Evolutionary conservation across 2,329 filamentous ascomycete genomes (phyloP).

Genomic region (Cylindrodendrum hubeiense): DNA sequence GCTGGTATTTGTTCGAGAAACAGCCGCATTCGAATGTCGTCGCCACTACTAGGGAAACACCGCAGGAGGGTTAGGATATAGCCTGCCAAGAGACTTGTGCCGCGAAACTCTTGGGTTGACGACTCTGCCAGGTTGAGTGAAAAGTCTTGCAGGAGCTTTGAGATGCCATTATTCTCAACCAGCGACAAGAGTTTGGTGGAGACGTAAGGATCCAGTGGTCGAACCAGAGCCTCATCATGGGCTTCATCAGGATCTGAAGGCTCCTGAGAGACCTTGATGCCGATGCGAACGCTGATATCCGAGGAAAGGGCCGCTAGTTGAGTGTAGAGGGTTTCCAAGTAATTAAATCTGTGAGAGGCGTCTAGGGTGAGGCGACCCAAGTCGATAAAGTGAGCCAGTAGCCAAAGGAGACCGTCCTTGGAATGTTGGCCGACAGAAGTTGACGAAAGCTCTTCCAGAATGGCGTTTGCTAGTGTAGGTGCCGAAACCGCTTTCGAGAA

Average conservation of each 20-base stretch:
- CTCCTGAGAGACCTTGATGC: constrained; percentile 30
- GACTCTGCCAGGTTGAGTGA: constrained; percentile 48
- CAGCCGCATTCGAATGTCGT: constrained; percentile 95
- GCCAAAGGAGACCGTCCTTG: constrained; percentile 67
- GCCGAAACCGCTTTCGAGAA: constrained; percentile 56
- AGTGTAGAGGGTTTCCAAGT: constrained; percentile 65
- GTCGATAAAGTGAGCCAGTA: constrained; percentile 76
- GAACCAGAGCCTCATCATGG: constrained; percentile 34
- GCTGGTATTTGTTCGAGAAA: constrained; percentile 69
- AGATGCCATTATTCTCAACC: constrained; percentile 81
- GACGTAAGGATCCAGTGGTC: constrained; percentile 67
- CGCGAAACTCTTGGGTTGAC: constrained; percentile 47
- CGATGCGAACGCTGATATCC: constrained; percentile 63
- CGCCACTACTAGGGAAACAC: constrained; percentile 83
- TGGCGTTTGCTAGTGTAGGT: constrained; percentile 55
- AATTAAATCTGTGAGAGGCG: constrained; percentile 52
- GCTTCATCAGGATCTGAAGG: constrained; percentile 26
- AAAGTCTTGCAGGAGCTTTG: constrained; percentile 54
- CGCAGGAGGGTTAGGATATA: constrained; percentile 88
- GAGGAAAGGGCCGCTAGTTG: constrained; percentile 65
- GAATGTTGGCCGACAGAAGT: constrained; percentile 41
- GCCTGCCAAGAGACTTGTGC: constrained; percentile 78
- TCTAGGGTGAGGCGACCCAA: constrained; percentile 58
- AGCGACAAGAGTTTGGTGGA: constrained; percentile 76
- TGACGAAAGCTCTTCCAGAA: constrained; percentile 52